Evolutionary conservation across 2,329 filamentous ascomycete species (phyloP).

Genomic region (Alternaria novae-zelandiae): DNA sequence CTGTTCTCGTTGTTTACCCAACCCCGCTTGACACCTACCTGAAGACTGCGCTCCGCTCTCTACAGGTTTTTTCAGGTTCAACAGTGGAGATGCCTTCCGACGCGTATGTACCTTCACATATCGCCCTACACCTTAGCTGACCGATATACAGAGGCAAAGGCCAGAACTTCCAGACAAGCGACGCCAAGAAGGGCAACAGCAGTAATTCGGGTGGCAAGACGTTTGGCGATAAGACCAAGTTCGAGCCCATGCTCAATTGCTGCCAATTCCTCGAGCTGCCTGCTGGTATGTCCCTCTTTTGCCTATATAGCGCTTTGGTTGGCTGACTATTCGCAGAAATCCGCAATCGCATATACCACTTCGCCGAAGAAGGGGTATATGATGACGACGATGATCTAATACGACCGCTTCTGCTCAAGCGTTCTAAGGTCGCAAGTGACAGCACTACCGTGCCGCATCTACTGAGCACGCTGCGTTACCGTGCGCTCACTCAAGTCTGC

Average conservation of each 20-base stretch:
- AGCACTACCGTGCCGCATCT: background rate
- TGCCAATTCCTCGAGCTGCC: background rate
- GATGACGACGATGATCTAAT: background rate
- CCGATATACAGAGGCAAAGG: background rate
- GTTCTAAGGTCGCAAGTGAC: background rate
- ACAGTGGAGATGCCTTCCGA: background rate
- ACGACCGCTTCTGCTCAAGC: background rate
- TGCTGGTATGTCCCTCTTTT: background rate
- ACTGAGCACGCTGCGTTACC: background rate
- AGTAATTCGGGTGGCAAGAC: background rate
- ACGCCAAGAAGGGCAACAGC: background rate
- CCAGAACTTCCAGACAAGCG: background rate
- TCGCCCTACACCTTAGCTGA: background rate
- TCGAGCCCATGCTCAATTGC: background rate
- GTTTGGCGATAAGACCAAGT: background rate
- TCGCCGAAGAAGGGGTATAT: background rate
- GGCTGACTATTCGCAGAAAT: background rate
- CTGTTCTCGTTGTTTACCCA: background rate
- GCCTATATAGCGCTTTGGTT: background rate
- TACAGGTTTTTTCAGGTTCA: background rate
- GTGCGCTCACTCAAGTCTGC: background rate
- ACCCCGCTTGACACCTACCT: background rate
- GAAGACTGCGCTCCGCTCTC: background rate
- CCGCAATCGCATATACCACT: background rate
- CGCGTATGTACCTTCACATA: background rate